Percentiles rank a stretch among this genome's conserved stretches.
These are phyloP conservation scores for Aspergillus affinis DNA, from an alignment of 495 filamentous ascomycete species.

Conservation along the genomic window DNA sequence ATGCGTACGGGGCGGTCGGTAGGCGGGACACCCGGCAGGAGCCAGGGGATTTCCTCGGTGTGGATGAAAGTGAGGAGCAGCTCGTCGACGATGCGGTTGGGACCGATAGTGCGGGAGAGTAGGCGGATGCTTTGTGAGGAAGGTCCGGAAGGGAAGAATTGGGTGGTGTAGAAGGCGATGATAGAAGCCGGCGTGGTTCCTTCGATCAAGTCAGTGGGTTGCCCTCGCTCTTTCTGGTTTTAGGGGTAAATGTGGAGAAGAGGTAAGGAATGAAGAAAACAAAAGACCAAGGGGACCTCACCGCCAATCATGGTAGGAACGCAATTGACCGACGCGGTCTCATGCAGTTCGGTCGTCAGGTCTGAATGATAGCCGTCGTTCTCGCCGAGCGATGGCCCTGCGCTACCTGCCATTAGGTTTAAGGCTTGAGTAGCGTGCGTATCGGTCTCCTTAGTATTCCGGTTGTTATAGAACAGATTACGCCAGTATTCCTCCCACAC, in stretches of 20 bases:
- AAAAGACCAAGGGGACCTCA: constrained; percentile 23
- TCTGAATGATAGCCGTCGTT: constrained; percentile 11
- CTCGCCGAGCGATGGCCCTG: not conserved
- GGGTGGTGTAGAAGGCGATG: constrained; percentile 63
- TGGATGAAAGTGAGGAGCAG: constrained; percentile 64
- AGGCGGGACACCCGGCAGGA: constrained; percentile 70
- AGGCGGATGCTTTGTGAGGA: constrained; percentile 63
- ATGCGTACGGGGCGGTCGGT: constrained; percentile 66
- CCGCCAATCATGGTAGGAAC: constrained; percentile 42
- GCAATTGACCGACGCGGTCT: constrained; percentile 24
- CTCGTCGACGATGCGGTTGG: constrained; percentile 60
- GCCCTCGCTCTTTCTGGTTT: not conserved
- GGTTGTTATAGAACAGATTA: constrained; percentile 8
- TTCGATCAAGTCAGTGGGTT: constrained; percentile 3
- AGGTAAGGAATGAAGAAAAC: constrained; percentile 2
- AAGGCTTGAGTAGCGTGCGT: constrained; percentile 4
- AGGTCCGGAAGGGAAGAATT: constrained; percentile 71
- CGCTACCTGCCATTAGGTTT: constrained; percentile 6
- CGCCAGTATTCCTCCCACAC: constrained; percentile 58
- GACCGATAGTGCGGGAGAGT: constrained; percentile 64
- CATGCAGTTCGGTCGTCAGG: constrained; percentile 8
- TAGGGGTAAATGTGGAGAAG: no score
- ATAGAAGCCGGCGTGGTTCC: constrained; percentile 37
- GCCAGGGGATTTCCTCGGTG: constrained; percentile 70
- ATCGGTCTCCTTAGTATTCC: constrained; percentile 17